Conservation (phyloP, 495 filamentous ascomycete species). For the Aspergillus nidulans region DNA sequence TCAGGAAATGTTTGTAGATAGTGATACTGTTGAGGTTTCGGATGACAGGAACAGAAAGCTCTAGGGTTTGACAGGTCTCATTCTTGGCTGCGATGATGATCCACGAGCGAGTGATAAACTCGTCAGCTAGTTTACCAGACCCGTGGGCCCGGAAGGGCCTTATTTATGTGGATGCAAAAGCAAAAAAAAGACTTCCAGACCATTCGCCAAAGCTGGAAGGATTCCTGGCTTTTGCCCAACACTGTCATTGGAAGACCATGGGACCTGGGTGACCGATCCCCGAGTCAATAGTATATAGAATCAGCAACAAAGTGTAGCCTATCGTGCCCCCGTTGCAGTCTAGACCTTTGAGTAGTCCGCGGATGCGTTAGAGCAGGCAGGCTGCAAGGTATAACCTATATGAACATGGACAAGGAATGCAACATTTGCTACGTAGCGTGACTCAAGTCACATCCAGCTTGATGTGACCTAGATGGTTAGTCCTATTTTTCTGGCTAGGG, state of each 20-base stretch:
- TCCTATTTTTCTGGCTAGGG: not conserved
- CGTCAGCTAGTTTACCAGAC: not conserved
- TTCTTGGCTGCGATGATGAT: not conserved
- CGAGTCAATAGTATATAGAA: not conserved
- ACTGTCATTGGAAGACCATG: not conserved
- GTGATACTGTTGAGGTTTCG: not conserved
- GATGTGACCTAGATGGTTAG: not conserved
- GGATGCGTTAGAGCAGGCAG: not conserved
- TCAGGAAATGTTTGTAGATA: not conserved
- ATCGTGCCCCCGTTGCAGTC: not conserved
- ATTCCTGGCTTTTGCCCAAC: not conserved
- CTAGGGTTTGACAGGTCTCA: not conserved
- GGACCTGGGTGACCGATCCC: not conserved
- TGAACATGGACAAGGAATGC: not conserved
- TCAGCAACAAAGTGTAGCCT: not conserved
- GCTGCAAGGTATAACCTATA: not conserved
- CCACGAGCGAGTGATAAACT: not conserved
- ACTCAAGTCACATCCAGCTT: not conserved
- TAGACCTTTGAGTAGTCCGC: not conserved
- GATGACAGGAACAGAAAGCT: not conserved
- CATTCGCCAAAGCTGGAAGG: not conserved
- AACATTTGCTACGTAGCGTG: not conserved
- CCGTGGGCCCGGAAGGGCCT: not conserved
- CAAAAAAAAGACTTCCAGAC: not conserved
- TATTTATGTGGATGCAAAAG: conserved; percentile 1